Conservation (phyloP, 306 rosid species). For the Arachis hypogaea region DNA sequence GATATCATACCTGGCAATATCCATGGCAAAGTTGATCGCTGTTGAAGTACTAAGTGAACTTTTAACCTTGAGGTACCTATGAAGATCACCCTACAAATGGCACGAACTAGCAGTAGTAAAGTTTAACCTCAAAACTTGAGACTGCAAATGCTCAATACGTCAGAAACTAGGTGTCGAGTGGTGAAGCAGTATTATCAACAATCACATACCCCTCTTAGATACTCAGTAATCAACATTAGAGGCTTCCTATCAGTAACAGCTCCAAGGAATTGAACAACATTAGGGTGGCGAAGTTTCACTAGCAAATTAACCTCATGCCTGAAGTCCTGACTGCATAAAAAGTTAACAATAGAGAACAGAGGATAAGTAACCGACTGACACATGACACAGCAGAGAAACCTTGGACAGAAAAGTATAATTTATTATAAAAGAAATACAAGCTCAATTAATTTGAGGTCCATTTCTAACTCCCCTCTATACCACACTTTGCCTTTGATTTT, state of each 20-base stretch:
- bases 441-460: slow-evolving; percentile 27
- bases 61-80: slow-evolving; percentile 86
- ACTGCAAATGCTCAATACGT: slow-evolving; percentile 23
- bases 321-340: slow-evolving; percentile 76
- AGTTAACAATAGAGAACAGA: slow-evolving; percentile 3
- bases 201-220: slow-evolving; percentile 79
- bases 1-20: slow-evolving; percentile 72
- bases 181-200: slow-evolving; percentile 29
- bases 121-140: slow-evolving; percentile 32
- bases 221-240: slow-evolving; percentile 87
- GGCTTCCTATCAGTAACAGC: slow-evolving; percentile 93
- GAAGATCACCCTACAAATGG: slow-evolving; percentile 83
- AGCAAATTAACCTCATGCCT: slow-evolving; percentile 90
- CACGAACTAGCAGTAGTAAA: slow-evolving; percentile 23
- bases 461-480: background rate
- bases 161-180: slow-evolving; percentile 24
- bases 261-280: slow-evolving; percentile 94
- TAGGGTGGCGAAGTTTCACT: slow-evolving; percentile 97
- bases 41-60: slow-evolving; percentile 72
- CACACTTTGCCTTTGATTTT: slow-evolving; percentile 18
- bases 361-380: slow-evolving; percentile 5
- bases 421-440: slow-evolving; percentile 14
- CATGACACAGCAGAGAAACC: slow-evolving; percentile 16
- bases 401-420: slow-evolving; percentile 21
- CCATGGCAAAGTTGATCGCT: slow-evolving; percentile 80